These are phyloP conservation scores for Hanseniaspora osmophila DNA, from an alignment of 805 yeast species.

Conservation along the genomic window DNA sequence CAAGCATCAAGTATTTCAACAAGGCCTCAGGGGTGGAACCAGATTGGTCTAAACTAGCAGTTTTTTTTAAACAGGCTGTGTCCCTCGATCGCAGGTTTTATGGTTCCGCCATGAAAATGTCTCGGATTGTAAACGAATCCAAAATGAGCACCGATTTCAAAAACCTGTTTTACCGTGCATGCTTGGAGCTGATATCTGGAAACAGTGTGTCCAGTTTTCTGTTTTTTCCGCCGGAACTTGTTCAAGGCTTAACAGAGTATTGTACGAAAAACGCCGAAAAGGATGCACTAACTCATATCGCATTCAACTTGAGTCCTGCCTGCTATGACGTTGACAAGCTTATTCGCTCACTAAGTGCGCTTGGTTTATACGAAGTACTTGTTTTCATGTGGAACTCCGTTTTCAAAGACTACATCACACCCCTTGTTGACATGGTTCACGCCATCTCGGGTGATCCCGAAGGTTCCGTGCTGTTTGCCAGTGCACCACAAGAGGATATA, in stretches of 20 bases:
- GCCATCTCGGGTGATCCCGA: background rate
- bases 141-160: background rate
- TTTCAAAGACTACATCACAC: constrained; percentile 57
- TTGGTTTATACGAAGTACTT: constrained; percentile 43
- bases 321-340: constrained; percentile 71
- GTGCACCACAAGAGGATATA: background rate
- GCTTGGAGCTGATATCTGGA: background rate
- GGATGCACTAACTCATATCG: constrained; percentile 4
- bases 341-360: constrained; percentile 41
- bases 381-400: constrained; percentile 55
- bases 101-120: background rate
- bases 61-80: background rate
- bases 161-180: background rate
- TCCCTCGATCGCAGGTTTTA: background rate
- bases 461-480: background rate
- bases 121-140: background rate
- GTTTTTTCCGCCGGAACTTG: constrained; percentile 45
- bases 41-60: constrained; percentile 7
- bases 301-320: constrained; percentile 53
- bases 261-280: constrained; percentile 21
- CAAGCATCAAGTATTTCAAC: constrained; percentile 16
- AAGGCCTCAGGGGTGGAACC: constrained; percentile 7
- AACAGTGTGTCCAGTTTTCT: background rate
- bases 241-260: constrained; percentile 45
- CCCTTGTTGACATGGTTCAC: constrained; percentile 42